Base-by-base conservation (phyloP, 345 rosid species). In the Rhizophora apiculata region DNA sequence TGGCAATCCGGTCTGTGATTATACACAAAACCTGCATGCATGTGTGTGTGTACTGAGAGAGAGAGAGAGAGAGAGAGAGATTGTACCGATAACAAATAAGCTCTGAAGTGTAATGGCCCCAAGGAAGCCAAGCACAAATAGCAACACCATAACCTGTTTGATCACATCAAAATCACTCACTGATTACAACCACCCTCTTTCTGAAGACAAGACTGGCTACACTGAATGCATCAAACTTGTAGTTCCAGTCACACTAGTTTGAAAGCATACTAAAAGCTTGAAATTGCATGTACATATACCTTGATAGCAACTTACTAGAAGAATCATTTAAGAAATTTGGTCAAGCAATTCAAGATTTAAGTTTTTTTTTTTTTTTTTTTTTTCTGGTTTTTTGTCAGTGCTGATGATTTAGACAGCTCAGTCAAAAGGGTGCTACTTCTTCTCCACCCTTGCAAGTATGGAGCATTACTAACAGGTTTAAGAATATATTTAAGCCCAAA, bases 21-120 rank as follows among this genome's bases (percentile, higher is more conserved):
- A 43, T 43, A 43, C 3, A 43, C 11, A 15, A 13, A 43, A 13
- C 49, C 49, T 3, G 18, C 15, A 18, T 10, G 31, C 2, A 30
- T 5, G 57, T 55, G 19, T 29, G 64, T 53, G 62, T 18, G 30
- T 61, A 62, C 51, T 3, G 3, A 19, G 22, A 55, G 55, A 29
- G 58, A 43, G 65, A 3, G 75, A 39, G 59, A 72, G 78, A 71
- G 74, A 80, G 70, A 62, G 71, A 78, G 80, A 81, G 78, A 69
- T 52, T 55, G 43, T 73, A 93, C 98, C 97, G 70, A 83, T 87
- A 48, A 76, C 62, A 68, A 85, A 93, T 62, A 91, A 57, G 64
- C 75, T 82, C 76, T 70, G 88, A 65, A 88, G 75, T 66, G 94
- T 78, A 54, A 87, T 22, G 63, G 87, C 82, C 77, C 97, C 98